phyloP scores from a whole-genome alignment of 2,329 filamentous ascomycete genomes.

The Apiospora aurea region DNA sequence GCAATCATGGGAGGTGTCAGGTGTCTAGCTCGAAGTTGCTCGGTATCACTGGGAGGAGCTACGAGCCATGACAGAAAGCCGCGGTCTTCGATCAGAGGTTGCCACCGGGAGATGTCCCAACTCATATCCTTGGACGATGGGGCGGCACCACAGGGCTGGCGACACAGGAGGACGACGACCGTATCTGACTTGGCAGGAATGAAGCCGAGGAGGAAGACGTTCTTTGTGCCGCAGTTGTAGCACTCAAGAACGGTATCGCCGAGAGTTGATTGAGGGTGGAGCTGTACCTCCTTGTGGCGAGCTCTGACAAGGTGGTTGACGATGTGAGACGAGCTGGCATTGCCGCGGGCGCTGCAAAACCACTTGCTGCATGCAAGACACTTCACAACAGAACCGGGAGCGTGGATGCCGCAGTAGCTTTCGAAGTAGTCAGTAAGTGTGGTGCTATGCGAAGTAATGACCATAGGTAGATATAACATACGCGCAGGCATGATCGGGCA shows the following conservation, averaged over 20 bases:
- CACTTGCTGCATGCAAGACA: conserved; percentile 96
- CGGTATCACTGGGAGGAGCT: conserved; percentile 84
- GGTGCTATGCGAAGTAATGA: conserved; percentile 25
- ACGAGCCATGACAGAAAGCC: conserved; percentile 96
- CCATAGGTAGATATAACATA: conserved; percentile 58
- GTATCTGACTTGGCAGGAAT: conserved; percentile 99
- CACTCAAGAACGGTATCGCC: conserved; percentile 97
- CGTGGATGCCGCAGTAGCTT: conserved; percentile 99
- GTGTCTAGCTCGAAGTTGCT: conserved; percentile 94
- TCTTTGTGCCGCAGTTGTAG: conserved; percentile 99
- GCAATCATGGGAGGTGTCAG: conserved; percentile 94
- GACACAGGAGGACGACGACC: conserved; percentile 94
- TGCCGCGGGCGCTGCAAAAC: conserved; percentile 98
- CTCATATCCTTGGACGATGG: conserved; percentile 99
- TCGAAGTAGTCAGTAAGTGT: conserved; percentile 31
- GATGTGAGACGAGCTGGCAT: conserved; percentile 96
- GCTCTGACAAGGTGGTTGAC: conserved; percentile 98
- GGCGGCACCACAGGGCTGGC: conserved; percentile 93
- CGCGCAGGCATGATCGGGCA: conserved; percentile 95
- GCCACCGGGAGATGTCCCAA: conserved; percentile 98
- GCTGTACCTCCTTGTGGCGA: conserved; percentile 97
- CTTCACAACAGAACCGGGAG: conserved; percentile 93
- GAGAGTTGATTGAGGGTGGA: conserved; percentile 90
- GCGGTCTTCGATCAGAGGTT: conserved; percentile 95
- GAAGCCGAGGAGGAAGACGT: conserved; percentile 96